phyloP scores from a whole-genome alignment of 805 yeast species.

The Lipomyces kockii region DNA sequence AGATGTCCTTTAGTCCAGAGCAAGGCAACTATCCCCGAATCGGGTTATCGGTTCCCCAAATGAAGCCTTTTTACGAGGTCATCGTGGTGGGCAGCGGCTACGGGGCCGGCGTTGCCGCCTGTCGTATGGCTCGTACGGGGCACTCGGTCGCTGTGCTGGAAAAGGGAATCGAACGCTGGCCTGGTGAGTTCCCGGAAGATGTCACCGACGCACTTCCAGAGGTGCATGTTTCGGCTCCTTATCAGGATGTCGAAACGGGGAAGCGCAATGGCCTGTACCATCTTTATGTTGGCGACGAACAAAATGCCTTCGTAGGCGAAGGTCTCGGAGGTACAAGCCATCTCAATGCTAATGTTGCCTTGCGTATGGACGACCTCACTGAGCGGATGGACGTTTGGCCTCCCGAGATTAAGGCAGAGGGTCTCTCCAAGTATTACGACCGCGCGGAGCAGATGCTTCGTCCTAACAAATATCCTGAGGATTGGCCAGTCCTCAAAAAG shows the following conservation, averaged over 20 bases:
- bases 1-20: background rate
- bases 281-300: background rate
- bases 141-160: background rate
- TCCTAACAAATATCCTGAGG: background rate
- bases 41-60: background rate
- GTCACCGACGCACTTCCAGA: background rate
- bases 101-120: background rate
- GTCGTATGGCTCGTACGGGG: background rate
- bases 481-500: background rate
- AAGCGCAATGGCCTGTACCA: background rate
- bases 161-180: background rate
- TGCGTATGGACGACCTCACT: background rate
- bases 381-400: background rate
- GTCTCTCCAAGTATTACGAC: constrained; percentile 2
- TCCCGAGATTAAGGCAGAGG: background rate
- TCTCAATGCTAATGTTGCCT: background rate
- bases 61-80: background rate
- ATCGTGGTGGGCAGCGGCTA: background rate
- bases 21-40: background rate
- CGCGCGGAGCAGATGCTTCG: constrained; percentile 1
- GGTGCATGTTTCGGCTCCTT: background rate
- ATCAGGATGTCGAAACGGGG: background rate
- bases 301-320: background rate
- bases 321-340: background rate
- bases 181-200: background rate